phyloP scores from a whole-genome alignment of 164 flowering plant species.

The Chimonanthus praecox region DNA sequence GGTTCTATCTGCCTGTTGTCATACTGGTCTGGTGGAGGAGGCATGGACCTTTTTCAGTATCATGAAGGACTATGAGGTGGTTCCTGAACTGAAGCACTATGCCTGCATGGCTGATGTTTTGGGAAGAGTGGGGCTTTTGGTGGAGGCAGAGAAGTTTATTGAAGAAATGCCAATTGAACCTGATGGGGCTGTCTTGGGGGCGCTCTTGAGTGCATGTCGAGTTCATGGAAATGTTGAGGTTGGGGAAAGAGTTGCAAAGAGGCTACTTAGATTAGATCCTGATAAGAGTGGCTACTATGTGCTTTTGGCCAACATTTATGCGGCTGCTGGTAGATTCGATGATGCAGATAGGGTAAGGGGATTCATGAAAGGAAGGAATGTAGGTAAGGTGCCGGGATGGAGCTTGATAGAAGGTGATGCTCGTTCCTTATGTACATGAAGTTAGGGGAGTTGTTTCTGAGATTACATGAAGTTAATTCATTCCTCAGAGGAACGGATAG shows the following conservation, averaged over 20 bases:
- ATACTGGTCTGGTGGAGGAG: slow-evolving; percentile 17
- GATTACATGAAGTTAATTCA: too few relatives aligned
- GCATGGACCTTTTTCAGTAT: slow-evolving; percentile 10
- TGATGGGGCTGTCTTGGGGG: slow-evolving; percentile 21
- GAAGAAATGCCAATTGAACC: slow-evolving; percentile 18
- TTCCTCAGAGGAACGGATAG: too few relatives aligned
- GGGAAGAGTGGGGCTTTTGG: slow-evolving; percentile 19
- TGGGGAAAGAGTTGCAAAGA: slow-evolving; percentile 19
- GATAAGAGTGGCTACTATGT: slow-evolving; percentile 21
- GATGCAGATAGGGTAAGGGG: slow-evolving; percentile 18
- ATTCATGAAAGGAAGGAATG: slow-evolving; percentile 16
- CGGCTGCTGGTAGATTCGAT: slow-evolving; percentile 17
- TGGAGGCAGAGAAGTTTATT: slow-evolving; percentile 22
- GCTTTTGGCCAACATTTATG: slow-evolving; percentile 21
- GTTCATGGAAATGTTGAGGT: slow-evolving; percentile 18
- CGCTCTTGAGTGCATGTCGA: slow-evolving; percentile 16
- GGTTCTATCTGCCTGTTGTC: slow-evolving; percentile 20
- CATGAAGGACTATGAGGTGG: slow-evolving; percentile 12
- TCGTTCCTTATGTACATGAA: neutral
- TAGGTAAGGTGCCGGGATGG: slow-evolving; percentile 17
- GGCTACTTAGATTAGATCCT: slow-evolving; percentile 12
- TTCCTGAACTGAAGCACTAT: slow-evolving; percentile 19
- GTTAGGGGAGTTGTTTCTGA: too few relatives aligned
- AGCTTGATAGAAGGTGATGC: slow-evolving; percentile 16
- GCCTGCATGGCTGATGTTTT: slow-evolving; percentile 23